Percentiles rank a stretch among this genome's conserved stretches.
Conservation (phyloP, 495 filamentous ascomycete genomes). For the Bacidia gigantensis region DNA sequence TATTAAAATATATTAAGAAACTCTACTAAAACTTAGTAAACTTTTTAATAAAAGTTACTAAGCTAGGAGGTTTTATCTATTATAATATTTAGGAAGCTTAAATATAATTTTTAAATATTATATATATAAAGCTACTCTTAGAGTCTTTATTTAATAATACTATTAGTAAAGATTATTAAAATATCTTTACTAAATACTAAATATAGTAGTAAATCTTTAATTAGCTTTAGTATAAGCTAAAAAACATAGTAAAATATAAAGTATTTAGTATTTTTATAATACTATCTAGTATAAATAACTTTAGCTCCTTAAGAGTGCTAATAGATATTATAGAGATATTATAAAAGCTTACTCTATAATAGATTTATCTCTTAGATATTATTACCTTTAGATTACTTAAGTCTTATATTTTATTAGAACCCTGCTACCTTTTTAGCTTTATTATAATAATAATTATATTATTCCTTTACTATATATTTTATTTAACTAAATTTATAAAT, state of each 20-base stretch:
- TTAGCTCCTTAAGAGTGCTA: not conserved
- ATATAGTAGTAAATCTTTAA: not conserved
- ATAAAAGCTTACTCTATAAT: not conserved
- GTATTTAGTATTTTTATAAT: not conserved
- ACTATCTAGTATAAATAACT: not conserved
- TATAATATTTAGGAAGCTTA: not conserved
- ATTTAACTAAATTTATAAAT: not conserved
- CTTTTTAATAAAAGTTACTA: not conserved
- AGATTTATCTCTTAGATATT: not conserved
- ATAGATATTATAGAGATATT: not conserved
- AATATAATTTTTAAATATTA: conserved; percentile 1
- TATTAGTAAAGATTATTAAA: not conserved
- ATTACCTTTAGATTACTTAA: not conserved
- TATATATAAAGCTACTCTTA: not conserved
- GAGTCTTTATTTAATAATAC: not conserved
- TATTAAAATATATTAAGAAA: not conserved
- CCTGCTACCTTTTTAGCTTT: not conserved
- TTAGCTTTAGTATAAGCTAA: not conserved
- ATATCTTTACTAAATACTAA: not conserved
- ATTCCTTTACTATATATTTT: not conserved
- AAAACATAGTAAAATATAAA: not conserved
- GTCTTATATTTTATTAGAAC: not conserved
- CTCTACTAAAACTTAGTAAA: not conserved
- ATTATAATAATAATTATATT: conserved; percentile 3
- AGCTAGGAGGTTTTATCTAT: not conserved